Base-by-base conservation (phyloP, 2,329 filamentous ascomycete genomes). In the Escovopsis weberi region DNA sequence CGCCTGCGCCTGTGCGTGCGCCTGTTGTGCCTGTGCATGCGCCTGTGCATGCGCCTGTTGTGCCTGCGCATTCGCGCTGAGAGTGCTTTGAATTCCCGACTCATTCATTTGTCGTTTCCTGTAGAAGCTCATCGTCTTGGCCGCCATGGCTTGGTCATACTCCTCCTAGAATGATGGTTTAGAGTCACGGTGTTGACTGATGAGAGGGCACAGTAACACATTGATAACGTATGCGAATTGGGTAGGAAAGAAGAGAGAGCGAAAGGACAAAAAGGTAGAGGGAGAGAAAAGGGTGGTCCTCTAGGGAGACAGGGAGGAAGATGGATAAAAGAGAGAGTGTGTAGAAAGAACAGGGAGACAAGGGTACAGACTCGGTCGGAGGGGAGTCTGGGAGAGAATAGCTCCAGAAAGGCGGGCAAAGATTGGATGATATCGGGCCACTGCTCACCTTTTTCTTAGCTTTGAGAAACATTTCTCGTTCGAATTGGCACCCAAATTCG, bases 21-120 rank as follows among this genome's bases (percentile, higher is more conserved):
- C 57, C 44, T 58, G 62, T 23, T 3, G 3, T 30, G 28, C 28
- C 28, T 30, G 28, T 6, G 28, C 28, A 43, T 62, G 63, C 2
- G 60, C 62, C 37, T 68, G 61, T 1, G 61, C 62, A 43, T 64
- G 59, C 2, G 57, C 57, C 10, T 59, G 59, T 45, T 58, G 62
- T 23, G 54, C 64, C 49, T 59, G 56, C 12, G 55, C 66, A 53
- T 58, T 67, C 42, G 56, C 66, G 50, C 64, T 74, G 44, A 75
- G 53, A n/a, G 62, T 63, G 43, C 67, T 70, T 40, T 72, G 70
- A 2, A 76, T 54, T 10, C 54, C 65, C 1, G 65, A 63, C 37
- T 68, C 68, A 49, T 72, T 69, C 4, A 60, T 61, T 48, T 75
- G 66, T 34, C 74, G 68, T 48, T 66, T 69, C 44, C 63, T 63